Evolutionary conservation across 2,329 filamentous ascomycete genomes (phyloP), one percentile per base, ranked within the genome.

Genomic region (Fusarium odoratissimum): DNA sequence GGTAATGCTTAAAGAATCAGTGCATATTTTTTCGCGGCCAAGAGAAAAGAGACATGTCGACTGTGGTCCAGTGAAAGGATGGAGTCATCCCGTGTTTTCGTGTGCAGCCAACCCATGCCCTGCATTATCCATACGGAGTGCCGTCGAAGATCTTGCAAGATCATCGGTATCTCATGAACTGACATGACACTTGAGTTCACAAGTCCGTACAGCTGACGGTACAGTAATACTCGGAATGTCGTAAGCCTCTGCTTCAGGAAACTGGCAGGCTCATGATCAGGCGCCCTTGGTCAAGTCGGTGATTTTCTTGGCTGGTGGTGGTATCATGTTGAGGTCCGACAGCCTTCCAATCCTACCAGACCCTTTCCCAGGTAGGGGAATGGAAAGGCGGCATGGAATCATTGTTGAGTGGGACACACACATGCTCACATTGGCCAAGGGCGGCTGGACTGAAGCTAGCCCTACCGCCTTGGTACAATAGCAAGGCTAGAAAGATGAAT

Each of bases 351-450:
- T 62, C 42, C 51, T 65, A 35, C 60, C 46, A 54, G 38, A 38
- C 63, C 58, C 49, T 74, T 62, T 64, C 52, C n/a, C 48, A 73
- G 46, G 48, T 46, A 58, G 35, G 59, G 48, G 38, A 59, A 68
- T 41, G 51, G 64, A 66, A 69, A 55, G 69, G 55, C 64, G 69
- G 64, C 45, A 60, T 52, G 72, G 66, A 71, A 55, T 57, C 65
- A 58, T 67, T 69, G 57, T 67, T 56, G 64, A 48, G 74, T 76
- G 72, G 72, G 41, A 71, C 69, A 64, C 69, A 64, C 69, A 45
- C 31, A 54, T 37, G 41, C 44, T 59, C 51, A 51, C 42, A 51
- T 28, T 56, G 37, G 38, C 35, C 64, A 69, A 60, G 45, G 41
- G n/a, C 54, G 25, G 37, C 69, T 60, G 58, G 56, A 38, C 60